Evolutionary conservation across 139 green algal genomes (phyloP), one percentile per base, ranked within the genome.

Genomic region (Coelastrella sp.): DNA sequence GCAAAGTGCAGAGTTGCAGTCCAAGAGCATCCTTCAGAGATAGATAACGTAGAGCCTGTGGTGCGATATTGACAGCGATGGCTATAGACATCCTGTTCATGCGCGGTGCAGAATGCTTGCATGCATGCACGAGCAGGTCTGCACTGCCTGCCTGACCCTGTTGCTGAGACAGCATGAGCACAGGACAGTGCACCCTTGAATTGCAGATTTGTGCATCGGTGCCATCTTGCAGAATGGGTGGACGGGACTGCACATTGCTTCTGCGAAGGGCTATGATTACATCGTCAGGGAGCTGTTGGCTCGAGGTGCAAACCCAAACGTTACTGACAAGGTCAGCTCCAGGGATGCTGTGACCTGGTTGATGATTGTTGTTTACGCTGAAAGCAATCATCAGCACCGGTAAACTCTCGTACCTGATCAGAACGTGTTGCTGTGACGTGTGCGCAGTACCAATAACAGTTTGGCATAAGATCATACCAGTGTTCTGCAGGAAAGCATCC

Each of bases 261-360:
- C 88, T 6, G 64, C 35, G 30, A 83, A 86, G 17, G 86, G 86
- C 5, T 89, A 69, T 30, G 83, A 89, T 43, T 41, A 75, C 1
- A 87, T 88, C 13, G 66, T 77, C 1, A 63, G 88, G 17, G 88
- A 92, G 85, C 79, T 92, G 53, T 35, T 90, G n/a, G 72, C 78
- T 5, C 79, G 88, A 0, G 85, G 85, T 2, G 78, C 85, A 11
- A 50, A 79, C 0, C 76, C 63, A n/a, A 81, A 91, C 88, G 8
- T 85, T 2, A 21, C 17, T 0, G 88, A 89, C 76, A 89, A 89
- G 88, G 87, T 82, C 17, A 9, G 50, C 5, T 25, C 21, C 69
- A 63, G 62, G 17, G 21, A 9, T 63, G 40, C 69, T 57, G n/a
- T n/a, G n/a, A n/a, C n/a, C n/a, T n/a, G n/a, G n/a, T n/a, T n/a